Percentiles rank a stretch among this genome's conserved stretches.
These are phyloP conservation scores for Aristolochia contorta DNA, from an alignment of 164 flowering plant genomes.

Conservation along the genomic window DNA sequence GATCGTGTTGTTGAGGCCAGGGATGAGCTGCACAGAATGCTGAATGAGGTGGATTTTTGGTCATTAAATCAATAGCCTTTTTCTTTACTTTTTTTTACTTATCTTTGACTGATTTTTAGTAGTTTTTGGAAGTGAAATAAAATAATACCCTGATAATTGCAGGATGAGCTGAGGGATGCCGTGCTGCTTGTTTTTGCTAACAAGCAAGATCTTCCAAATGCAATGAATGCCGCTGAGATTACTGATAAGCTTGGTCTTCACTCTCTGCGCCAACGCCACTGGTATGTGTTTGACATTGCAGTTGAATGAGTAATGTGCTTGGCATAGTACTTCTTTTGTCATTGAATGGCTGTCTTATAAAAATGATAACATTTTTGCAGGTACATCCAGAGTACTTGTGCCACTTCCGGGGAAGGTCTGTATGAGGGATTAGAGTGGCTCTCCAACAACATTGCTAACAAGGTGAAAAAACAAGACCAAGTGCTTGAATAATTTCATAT, in stretches of 20 bases:
- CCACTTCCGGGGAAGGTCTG: constrained; percentile 74
- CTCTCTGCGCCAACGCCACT: constrained; percentile 76
- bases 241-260: constrained; percentile 83
- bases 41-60: constrained; percentile 46
- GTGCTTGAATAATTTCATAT: too few species aligned
- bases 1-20: constrained; percentile 72
- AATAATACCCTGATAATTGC: constrained; percentile 1
- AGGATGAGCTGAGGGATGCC: constrained; percentile 78
- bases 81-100: not conserved
- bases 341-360: not conserved
- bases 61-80: not conserved
- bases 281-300: constrained; percentile 22
- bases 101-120: not conserved
- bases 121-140: not conserved
- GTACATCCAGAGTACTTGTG: constrained; percentile 82
- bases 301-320: not conserved
- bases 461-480: constrained; percentile 10
- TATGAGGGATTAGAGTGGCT: constrained; percentile 75
- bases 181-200: constrained; percentile 82
- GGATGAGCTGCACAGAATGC: constrained; percentile 72
- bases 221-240: constrained; percentile 86
- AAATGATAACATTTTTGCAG: constrained; percentile 17
- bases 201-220: constrained; percentile 88
- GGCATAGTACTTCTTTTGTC: not conserved
- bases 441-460: constrained; percentile 36